Base-by-base conservation (phyloP, 1,284 basidiomycete genomes). In the Leccinum angustisporum region DNA sequence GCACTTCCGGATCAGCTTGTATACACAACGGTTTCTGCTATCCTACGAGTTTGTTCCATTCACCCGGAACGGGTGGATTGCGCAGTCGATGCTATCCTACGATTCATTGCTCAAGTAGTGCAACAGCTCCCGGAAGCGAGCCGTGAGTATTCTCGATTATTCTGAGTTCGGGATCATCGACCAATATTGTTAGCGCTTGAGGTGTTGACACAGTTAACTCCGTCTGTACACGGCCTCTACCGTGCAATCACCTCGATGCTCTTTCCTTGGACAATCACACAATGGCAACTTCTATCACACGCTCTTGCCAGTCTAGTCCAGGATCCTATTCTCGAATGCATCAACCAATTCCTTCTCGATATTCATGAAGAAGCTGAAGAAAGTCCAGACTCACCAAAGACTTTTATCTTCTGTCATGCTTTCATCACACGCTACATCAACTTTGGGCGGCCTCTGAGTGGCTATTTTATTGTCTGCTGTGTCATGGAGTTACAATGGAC, bases 391-490 rank as follows among this genome's bases (percentile, higher is more conserved):
- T 52, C 61, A 1, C 57, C 64, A 2, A 60, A 61, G n/a, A 54
- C 57, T 5, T 73, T 86, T 38, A 77, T 79, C 59, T 89, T 85
- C 74, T 82, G 90, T 50, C 85, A 88, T 66, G 86, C 87, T 0
- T 86, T 95, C 64, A 81, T 95, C 46, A 80, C 88, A 16, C 86
- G 91, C 40, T 97, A 97, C 72, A 82, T 91, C 25, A 80, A 83
- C 16, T 83, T 84, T 56, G 90, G 88, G 21, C 82, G 90, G 10
- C 93, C 94, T 13, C 80, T 96, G 21, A 93, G 90, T 57, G 93
- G 94, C 16, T 93, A 94, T 72, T 94, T 96, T 70, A 84, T 92
- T 59, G 85, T 94, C 7, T 94, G 93, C 75, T 93, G 91, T 68
- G 85, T 91, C 33, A 83, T 94, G 69, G 93, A 95, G 72, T 87